Percentiles rank a stretch among this genome's conserved stretches.
These are phyloP conservation scores for Boehmeria nivea DNA, from an alignment of 306 rosid species.

Conservation along the genomic window DNA sequence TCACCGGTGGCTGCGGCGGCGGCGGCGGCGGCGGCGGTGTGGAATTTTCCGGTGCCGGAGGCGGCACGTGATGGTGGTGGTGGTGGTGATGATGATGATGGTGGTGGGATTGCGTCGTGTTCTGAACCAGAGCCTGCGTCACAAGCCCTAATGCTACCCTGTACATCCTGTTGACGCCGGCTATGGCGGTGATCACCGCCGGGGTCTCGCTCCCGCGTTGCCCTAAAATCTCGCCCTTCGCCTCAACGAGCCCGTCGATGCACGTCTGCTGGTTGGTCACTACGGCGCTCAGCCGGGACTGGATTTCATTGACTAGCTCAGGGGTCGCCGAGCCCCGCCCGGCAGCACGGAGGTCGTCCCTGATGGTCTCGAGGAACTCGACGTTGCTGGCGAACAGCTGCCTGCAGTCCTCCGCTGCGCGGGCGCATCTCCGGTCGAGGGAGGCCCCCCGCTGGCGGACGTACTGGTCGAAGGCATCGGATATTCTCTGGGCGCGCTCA, in stretches of 20 bases:
- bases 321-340: neutral
- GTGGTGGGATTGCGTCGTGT: too few species aligned
- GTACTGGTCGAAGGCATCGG: constrained; percentile 26
- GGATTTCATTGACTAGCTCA: constrained; percentile 36
- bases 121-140: constrained; percentile 33
- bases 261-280: constrained; percentile 79
- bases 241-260: constrained; percentile 47
- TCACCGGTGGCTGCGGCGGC: too few species aligned
- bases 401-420: constrained; percentile 56
- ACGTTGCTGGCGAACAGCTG: constrained; percentile 53
- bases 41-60: too few species aligned
- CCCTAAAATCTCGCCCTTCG: constrained; percentile 31
- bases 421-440: constrained; percentile 19
- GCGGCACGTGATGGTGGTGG: too few species aligned
- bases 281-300: constrained; percentile 55
- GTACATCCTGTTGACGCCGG: constrained; percentile 38
- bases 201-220: neutral
- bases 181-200: constrained; percentile 33
- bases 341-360: constrained; percentile 28
- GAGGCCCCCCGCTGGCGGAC: constrained; percentile 16
- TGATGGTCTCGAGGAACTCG: constrained; percentile 39
- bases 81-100: too few species aligned
- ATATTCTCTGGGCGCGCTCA: constrained; percentile 45
- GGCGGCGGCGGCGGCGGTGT: too few species aligned
- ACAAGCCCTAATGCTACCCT: constrained; percentile 74